Evolutionary conservation across 2,329 filamentous ascomycete genomes (phyloP).

Genomic region (Thermomyces lanuginosus): DNA sequence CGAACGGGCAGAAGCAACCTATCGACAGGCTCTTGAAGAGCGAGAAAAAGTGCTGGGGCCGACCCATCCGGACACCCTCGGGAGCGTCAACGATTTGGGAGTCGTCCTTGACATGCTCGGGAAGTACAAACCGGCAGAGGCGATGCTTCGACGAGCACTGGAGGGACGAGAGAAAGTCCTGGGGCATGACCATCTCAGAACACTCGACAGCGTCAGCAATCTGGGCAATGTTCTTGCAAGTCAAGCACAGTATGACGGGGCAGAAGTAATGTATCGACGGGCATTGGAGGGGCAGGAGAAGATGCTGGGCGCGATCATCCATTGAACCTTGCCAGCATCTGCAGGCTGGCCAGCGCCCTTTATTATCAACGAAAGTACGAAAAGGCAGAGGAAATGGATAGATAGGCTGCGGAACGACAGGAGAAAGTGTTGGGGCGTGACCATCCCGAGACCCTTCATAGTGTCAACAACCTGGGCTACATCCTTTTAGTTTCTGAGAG

Average conservation of each 20-base stretch:
- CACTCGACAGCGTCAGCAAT: conserved; percentile 8
- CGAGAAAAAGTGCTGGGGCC: conserved; percentile 3
- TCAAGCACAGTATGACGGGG: too few species aligned
- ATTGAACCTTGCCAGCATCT: too few species aligned
- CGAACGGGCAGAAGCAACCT: conserved; percentile 9
- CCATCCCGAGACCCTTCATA: conserved; percentile 9
- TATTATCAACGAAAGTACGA: background rate
- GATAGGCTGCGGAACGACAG: conserved; percentile 2
- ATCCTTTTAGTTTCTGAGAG: conserved; percentile 6
- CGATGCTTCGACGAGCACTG: conserved; percentile 1
- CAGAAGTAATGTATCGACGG: too few species aligned
- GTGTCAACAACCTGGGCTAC: conserved; percentile 7
- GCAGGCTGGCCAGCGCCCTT: background rate
- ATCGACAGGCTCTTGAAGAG: conserved; percentile 4
- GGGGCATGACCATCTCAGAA: conserved; percentile 7
- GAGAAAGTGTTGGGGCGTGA: conserved; percentile 2
- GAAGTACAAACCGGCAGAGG: conserved; percentile 1
- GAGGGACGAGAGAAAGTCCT: conserved; percentile 3
- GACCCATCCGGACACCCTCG: conserved; percentile 6
- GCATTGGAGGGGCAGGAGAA: too few species aligned
- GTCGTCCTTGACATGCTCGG: too few species aligned
- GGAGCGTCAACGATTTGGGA: conserved; percentile 4
- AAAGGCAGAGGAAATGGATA: conserved; percentile 1
- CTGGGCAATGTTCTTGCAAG: too few species aligned
- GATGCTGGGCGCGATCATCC: too few species aligned